These are phyloP conservation scores for Verticillium klebahnii DNA, from an alignment of 2,329 filamentous ascomycete genomes.

Conservation along the genomic window DNA sequence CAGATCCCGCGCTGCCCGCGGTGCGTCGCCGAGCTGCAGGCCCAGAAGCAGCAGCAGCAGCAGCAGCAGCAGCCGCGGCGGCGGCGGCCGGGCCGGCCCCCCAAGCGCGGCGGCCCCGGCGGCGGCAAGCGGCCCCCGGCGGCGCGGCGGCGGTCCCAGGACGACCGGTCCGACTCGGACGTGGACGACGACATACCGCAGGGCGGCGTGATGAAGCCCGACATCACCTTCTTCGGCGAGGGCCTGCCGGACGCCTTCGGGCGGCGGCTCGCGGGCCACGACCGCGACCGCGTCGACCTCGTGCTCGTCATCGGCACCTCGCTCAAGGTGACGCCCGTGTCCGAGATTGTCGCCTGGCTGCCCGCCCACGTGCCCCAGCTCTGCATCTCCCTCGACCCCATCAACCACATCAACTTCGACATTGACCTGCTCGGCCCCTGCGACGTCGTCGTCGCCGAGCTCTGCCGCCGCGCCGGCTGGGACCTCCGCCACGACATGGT, in stretches of 20 bases:
- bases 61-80: slow-evolving; percentile 16
- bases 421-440: slow-evolving; percentile 95
- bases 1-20: slow-evolving; percentile 71
- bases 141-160: slow-evolving; percentile 28
- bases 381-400: slow-evolving; percentile 81
- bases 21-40: slow-evolving; percentile 55
- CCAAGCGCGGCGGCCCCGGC: slow-evolving; percentile 24
- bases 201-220: slow-evolving; percentile 87
- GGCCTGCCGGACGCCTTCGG: slow-evolving; percentile 80
- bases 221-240: slow-evolving; percentile 98
- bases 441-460: slow-evolving; percentile 82
- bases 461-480: slow-evolving; percentile 81
- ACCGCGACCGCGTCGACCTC: slow-evolving; percentile 76
- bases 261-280: slow-evolving; percentile 72
- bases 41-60: slow-evolving; percentile 34
- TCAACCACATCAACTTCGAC: slow-evolving; percentile 89
- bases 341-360: slow-evolving; percentile 79
- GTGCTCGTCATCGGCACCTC: slow-evolving; percentile 95
- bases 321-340: slow-evolving; percentile 92
- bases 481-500: slow-evolving; percentile 78
- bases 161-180: slow-evolving; percentile 37
- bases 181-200: slow-evolving; percentile 53
- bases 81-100: slow-evolving; percentile 12
- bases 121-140: slow-evolving; percentile 3
- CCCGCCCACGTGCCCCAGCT: slow-evolving; percentile 81